Conservation (phyloP, 495 filamentous ascomycete species). For the Aspergillus ostianus region DNA sequence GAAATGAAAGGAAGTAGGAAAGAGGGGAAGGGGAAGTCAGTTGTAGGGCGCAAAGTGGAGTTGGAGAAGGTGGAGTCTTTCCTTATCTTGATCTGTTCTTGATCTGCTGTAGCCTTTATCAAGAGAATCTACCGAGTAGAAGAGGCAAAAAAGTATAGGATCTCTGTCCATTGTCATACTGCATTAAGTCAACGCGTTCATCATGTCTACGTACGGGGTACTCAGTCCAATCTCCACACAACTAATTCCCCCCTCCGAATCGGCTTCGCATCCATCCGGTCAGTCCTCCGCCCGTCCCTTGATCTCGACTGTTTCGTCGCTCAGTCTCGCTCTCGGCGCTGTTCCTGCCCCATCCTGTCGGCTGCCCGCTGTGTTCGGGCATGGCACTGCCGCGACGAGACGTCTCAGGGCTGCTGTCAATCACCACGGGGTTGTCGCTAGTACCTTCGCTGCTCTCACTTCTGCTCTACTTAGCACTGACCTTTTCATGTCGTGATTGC, state of each 20-base stretch:
- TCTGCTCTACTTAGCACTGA: slow-evolving; percentile 14
- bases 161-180: too few species aligned
- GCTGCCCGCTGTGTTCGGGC: slow-evolving; percentile 1
- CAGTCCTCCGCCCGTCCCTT: slow-evolving; percentile 30
- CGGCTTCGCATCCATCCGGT: slow-evolving; percentile 40
- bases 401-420: slow-evolving; percentile 27
- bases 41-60: too few species aligned
- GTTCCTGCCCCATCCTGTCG: not conserved
- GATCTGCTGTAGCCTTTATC: too few species aligned
- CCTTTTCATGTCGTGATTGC: not conserved
- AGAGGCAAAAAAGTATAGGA: too few species aligned
- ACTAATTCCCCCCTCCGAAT: slow-evolving; percentile 31
- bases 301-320: slow-evolving; percentile 24
- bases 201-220: slow-evolving; percentile 10
- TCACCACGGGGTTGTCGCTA: slow-evolving; percentile 30
- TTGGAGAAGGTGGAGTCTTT: too few species aligned
- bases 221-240: slow-evolving; percentile 1
- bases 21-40: too few species aligned
- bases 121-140: too few species aligned
- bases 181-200: too few species aligned
- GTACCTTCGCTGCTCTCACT: slow-evolving; percentile 23
- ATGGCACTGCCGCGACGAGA: slow-evolving; percentile 12
- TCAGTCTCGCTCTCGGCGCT: slow-evolving; percentile 12
- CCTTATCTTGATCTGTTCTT: too few species aligned
- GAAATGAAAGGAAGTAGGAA: not conserved